Conservation (phyloP, 345 rosid species). For the Limnanthes douglasii region DNA sequence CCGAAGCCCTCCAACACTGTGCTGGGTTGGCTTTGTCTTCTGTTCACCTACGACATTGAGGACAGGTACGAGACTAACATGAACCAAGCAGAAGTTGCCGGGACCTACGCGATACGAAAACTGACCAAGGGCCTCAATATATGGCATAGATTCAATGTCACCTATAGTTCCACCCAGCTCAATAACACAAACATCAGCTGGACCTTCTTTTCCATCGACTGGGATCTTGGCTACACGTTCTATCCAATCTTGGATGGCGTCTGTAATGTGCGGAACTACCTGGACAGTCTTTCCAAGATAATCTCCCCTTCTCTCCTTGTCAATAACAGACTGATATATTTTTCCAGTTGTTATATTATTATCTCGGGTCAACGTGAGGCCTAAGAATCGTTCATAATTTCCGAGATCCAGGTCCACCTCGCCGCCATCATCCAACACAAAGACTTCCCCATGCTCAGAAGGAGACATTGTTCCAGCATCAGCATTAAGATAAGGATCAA, state of each 20-base stretch:
- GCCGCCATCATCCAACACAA: conserved; percentile 78
- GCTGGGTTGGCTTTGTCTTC: conserved; percentile 99
- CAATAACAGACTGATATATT: conserved; percentile 73
- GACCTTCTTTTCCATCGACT: conserved; percentile 73
- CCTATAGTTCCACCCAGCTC: conserved; percentile 99
- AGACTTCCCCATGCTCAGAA: conserved; percentile 82
- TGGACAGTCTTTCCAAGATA: conserved; percentile 98
- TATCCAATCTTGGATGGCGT: conserved; percentile 94
- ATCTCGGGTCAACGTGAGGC: conserved; percentile 56
- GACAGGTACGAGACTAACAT: conserved; percentile 98
- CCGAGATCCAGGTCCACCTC: conserved; percentile 92
- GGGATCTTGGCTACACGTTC: conserved; percentile 77
- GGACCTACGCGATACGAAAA: conserved; percentile 91
- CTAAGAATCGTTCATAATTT: conserved; percentile 68
- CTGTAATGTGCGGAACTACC: conserved; percentile 97
- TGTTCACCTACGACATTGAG: conserved; percentile 92
- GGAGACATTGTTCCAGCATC: conserved; percentile 95
- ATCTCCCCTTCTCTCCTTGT: conserved; percentile 87
- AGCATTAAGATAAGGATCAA: conserved; percentile 71
- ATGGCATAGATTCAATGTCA: conserved; percentile 96
- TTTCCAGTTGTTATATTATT: conserved; percentile 79
- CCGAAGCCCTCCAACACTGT: conserved; percentile 80
- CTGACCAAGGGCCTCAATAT: conserved; percentile 93
- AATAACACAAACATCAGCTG: conserved; percentile 95
- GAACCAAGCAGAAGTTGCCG: conserved; percentile 91